Evolutionary conservation across 1,284 basidiomycete species (phyloP).

Genomic region (Wallemia mellicola): DNA sequence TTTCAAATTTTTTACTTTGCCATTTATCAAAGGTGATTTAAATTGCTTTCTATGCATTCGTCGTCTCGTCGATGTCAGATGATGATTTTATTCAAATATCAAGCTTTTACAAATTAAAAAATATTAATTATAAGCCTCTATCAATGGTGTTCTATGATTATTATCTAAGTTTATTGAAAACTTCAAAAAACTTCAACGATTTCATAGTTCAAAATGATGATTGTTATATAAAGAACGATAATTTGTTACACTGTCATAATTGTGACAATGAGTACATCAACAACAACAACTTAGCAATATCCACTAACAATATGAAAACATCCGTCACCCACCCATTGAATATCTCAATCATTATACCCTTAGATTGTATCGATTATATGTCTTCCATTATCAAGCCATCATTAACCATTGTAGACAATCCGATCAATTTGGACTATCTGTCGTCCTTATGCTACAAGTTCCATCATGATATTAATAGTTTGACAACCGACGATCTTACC

Average conservation of each 20-base stretch:
- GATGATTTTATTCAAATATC: too few relatives aligned
- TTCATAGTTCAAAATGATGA: too few relatives aligned
- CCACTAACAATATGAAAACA: background rate
- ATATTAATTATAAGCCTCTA: too few relatives aligned
- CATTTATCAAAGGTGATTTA: background rate
- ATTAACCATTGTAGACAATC: constrained; percentile 11
- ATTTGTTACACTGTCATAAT: too few relatives aligned
- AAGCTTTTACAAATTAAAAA: too few relatives aligned
- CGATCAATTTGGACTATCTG: constrained; percentile 3
- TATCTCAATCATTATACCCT: constrained; percentile 23
- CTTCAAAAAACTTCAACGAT: too few relatives aligned
- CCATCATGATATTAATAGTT: constrained; percentile 5
- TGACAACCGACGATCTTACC: constrained; percentile 5
- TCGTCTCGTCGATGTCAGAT: too few relatives aligned
- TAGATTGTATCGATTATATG: constrained; percentile 21
- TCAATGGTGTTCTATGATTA: too few relatives aligned
- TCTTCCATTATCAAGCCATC: constrained; percentile 8
- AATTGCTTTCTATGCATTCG: background rate
- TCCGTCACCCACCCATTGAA: constrained; percentile 2
- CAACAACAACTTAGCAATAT: too few relatives aligned
- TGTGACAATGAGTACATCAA: too few relatives aligned
- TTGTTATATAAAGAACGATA: too few relatives aligned
- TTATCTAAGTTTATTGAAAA: too few relatives aligned
- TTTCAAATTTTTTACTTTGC: background rate
- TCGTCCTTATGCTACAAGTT: constrained; percentile 5